These are phyloP conservation scores for Pichia phayaonensis DNA, from an alignment of 805 yeast species.

Conservation along the genomic window DNA sequence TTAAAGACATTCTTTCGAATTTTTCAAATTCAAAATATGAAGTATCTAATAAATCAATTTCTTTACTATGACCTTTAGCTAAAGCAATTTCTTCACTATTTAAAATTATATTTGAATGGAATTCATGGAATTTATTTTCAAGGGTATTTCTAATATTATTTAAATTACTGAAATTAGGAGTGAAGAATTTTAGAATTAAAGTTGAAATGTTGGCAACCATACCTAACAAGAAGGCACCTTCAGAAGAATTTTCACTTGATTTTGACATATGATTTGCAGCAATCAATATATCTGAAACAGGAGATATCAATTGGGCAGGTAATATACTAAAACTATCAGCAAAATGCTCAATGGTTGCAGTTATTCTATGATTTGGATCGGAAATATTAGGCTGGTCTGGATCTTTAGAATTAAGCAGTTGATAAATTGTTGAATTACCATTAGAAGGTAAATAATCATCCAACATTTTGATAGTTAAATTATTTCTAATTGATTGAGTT, in stretches of 20 bases:
- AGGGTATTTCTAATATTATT: conserved; percentile 68
- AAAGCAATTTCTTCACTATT: conserved; percentile 85
- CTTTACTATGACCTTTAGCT: conserved; percentile 73
- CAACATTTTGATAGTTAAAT: conserved; percentile 57
- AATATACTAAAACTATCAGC: conserved; percentile 63
- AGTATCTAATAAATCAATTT: conserved; percentile 66
- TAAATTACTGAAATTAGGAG: conserved; percentile 84
- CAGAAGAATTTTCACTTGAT: conserved; percentile 63
- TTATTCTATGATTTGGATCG: conserved; percentile 78
- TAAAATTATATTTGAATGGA: conserved; percentile 73
- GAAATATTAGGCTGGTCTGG: conserved; percentile 30
- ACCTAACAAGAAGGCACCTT: conserved; percentile 73
- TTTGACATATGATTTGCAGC: conserved; percentile 72
- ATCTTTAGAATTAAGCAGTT: conserved; percentile 44
- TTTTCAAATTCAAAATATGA: conserved; percentile 75
- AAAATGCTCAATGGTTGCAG: conserved; percentile 72
- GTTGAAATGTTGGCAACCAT: conserved; percentile 77
- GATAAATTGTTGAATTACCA: conserved; percentile 65
- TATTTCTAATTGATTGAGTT: conserved; percentile 50
- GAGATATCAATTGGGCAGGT: conserved; percentile 79
- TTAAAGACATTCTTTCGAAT: conserved; percentile 67
- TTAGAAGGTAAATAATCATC: conserved; percentile 65
- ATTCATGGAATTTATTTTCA: conserved; percentile 77
- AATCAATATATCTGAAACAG: conserved; percentile 67
- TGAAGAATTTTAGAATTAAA: conserved; percentile 58